These are phyloP conservation scores for Exobasidium cylindrosporum DNA, from an alignment of 1,284 basidiomycete genomes.

Conservation along the genomic window DNA sequence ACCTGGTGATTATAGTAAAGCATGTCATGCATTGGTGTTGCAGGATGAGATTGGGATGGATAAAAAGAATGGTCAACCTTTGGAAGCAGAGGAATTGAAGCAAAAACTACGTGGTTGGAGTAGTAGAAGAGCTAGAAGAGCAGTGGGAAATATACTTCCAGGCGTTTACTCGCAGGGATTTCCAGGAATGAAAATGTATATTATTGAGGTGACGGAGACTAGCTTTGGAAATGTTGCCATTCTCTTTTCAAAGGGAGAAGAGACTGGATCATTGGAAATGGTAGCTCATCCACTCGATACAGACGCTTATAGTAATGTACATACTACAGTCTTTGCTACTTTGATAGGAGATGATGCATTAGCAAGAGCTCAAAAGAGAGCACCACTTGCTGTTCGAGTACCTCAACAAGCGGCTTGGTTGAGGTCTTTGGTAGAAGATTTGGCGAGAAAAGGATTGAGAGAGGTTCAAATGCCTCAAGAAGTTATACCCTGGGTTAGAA, in stretches of 20 bases:
- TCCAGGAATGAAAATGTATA: slow-evolving; percentile 4
- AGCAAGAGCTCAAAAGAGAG: slow-evolving; percentile 5
- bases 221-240: slow-evolving; percentile 8
- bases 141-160: slow-evolving; percentile 17
- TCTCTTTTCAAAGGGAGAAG: slow-evolving; percentile 3
- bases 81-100: background rate
- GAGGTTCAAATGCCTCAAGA: slow-evolving; percentile 22
- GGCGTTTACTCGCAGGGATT: slow-evolving; percentile 15
- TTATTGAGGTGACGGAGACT: background rate
- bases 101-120: slow-evolving; percentile 18
- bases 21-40: slow-evolving; percentile 18
- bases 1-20: slow-evolving; percentile 20
- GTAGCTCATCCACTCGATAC: background rate
- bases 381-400: slow-evolving; percentile 7
- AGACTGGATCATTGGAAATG: background rate
- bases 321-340: slow-evolving; percentile 8
- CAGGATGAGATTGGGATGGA: slow-evolving; percentile 21
- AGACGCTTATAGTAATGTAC: background rate
- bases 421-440: slow-evolving; percentile 10
- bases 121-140: slow-evolving; percentile 17
- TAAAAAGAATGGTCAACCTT: background rate
- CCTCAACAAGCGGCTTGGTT: slow-evolving; percentile 5
- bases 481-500: slow-evolving; percentile 15
- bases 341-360: slow-evolving; percentile 15
- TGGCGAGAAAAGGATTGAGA: slow-evolving; percentile 11